Conservation (phyloP, 257 asterid genomes). For the Solanum appendiculatum region DNA sequence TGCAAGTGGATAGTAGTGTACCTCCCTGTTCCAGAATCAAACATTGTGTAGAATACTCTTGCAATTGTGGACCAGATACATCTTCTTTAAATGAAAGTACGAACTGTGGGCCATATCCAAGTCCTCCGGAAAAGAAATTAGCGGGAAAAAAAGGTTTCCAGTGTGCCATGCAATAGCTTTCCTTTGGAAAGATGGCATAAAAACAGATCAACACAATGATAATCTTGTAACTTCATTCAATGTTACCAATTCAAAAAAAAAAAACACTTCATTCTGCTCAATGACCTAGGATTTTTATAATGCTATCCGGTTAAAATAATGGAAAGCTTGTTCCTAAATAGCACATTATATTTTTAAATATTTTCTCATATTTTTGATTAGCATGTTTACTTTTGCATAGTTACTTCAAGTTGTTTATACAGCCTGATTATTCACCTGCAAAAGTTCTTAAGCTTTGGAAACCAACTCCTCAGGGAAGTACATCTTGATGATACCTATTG, state of each 20-base stretch:
- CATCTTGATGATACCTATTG: background rate
- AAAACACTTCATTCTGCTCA: background rate
- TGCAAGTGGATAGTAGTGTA: background rate
- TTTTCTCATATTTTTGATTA: background rate
- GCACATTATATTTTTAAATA: background rate
- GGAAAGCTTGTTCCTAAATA: background rate
- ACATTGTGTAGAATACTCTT: background rate
- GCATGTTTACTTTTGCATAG: background rate
- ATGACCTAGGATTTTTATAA: background rate
- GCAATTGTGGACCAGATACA: background rate
- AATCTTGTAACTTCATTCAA: background rate
- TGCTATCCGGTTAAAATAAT: background rate
- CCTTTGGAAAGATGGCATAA: background rate
- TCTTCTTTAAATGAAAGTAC: background rate
- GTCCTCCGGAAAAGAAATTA: background rate
- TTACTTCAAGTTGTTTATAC: background rate
- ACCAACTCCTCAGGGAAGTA: background rate
- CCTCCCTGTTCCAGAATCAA: background rate
- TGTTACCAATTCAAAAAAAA: background rate
- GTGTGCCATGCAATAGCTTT: background rate
- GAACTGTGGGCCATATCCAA: background rate
- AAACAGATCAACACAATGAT: background rate
- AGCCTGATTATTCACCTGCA: background rate
- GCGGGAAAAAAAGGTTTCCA: background rate
- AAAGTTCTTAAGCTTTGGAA: background rate